Conservation (phyloP, 2,329 filamentous ascomycete species). For the Calonectria multiphialidica region DNA sequence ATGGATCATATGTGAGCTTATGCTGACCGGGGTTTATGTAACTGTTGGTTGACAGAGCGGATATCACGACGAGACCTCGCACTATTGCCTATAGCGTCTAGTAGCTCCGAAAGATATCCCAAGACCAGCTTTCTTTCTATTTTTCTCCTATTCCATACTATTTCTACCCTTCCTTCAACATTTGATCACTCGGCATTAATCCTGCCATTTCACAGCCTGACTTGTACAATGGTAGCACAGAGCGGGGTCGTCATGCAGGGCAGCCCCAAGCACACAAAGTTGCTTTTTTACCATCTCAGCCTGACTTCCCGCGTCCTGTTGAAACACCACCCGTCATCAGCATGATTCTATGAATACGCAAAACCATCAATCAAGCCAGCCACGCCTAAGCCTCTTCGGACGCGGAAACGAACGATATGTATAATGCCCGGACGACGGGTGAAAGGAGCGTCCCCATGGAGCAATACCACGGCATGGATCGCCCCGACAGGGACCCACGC, state of each 20-base stretch:
- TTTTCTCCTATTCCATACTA: neutral
- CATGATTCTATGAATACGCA: neutral
- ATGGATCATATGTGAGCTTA: too few relatives aligned
- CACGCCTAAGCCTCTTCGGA: neutral
- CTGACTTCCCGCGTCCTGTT: neutral
- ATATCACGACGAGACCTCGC: neutral
- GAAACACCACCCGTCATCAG: neutral
- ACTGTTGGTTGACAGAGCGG: neutral
- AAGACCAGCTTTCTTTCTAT: too few relatives aligned
- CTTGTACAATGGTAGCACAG: neutral
- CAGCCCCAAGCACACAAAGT: neutral
- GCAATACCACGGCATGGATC: neutral
- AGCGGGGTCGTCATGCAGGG: neutral
- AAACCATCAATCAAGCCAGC: neutral
- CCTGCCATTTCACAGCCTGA: neutral
- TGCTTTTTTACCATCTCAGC: neutral
- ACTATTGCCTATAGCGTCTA: too few relatives aligned
- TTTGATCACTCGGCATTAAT: neutral
- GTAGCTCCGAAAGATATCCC: too few relatives aligned
- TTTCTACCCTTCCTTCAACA: neutral
- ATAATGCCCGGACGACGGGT: too few relatives aligned
- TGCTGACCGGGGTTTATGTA: neutral
- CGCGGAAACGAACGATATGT: neutral
- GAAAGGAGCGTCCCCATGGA: neutral
- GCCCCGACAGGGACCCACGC: too few relatives aligned